Percentiles rank a stretch among this genome's conserved stretches.
phyloP scores from a whole-genome alignment of 306 rosid species.

The Cercis canadensis region DNA sequence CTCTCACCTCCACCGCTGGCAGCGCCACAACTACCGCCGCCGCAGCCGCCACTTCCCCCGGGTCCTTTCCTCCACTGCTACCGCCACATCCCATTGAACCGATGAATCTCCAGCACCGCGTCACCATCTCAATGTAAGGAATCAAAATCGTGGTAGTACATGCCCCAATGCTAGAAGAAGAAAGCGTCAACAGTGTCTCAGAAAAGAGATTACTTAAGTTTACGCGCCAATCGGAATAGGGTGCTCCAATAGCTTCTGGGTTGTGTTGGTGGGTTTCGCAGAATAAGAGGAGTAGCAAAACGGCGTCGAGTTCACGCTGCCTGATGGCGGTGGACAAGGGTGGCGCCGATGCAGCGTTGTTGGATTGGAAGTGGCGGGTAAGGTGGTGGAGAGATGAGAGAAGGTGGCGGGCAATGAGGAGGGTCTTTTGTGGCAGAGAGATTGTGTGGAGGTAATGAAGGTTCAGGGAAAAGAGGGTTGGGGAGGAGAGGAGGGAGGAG shows the following conservation, averaged over 20 bases:
- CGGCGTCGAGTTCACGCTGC: constrained; percentile 67
- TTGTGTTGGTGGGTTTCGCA: constrained; percentile 74
- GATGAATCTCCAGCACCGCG: constrained; percentile 69
- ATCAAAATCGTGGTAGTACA: constrained; percentile 46
- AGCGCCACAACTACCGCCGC: constrained; percentile 58
- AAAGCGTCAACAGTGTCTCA: constrained; percentile 42
- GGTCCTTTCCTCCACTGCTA: constrained; percentile 26
- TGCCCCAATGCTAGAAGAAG: constrained; percentile 48
- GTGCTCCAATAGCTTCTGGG: constrained; percentile 55
- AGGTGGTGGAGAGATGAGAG: constrained; percentile 75
- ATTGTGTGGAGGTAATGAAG: constrained; percentile 74
- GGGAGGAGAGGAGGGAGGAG: constrained; percentile 71
- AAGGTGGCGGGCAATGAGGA: constrained; percentile 76
- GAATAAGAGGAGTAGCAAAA: constrained; percentile 70
- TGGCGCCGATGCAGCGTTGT: background rate
- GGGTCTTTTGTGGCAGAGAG: constrained; percentile 69
- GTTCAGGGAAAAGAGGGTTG: constrained; percentile 66
- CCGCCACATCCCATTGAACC: constrained; percentile 36
- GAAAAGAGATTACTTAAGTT: constrained; percentile 38
- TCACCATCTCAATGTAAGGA: constrained; percentile 62
- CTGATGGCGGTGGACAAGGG: constrained; percentile 36
- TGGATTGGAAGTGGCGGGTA: constrained; percentile 51
- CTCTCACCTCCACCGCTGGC: constrained; percentile 59
- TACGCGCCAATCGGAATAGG: constrained; percentile 61
- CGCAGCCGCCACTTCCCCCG: constrained; percentile 61